These are phyloP conservation scores for Smittium mucronatum DNA, from an alignment of 371 early-diverging fungal species.

Conservation along the genomic window DNA sequence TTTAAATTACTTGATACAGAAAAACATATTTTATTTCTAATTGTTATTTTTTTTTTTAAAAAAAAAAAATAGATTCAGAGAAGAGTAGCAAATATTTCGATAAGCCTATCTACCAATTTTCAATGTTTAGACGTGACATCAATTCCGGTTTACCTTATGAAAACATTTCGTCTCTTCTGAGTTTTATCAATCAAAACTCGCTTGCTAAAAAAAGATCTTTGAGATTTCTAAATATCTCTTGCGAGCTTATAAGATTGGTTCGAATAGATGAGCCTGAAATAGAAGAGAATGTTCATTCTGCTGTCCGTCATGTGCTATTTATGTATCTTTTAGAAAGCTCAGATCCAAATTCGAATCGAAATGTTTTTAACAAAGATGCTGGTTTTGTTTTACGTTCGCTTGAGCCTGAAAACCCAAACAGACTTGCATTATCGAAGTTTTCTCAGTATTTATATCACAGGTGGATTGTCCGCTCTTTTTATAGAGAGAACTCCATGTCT, in stretches of 20 bases:
- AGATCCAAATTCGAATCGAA: neutral
- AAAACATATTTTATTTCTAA: too few relatives aligned
- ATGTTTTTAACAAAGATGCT: neutral
- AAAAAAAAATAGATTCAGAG: too few relatives aligned
- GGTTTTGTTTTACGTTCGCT: neutral
- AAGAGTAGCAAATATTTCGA: too few relatives aligned
- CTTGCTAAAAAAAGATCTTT: too few relatives aligned
- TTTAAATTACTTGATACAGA: too few relatives aligned
- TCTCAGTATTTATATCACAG: constrained; percentile 2
- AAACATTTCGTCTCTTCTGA: neutral
- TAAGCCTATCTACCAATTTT: neutral
- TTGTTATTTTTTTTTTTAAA: too few relatives aligned
- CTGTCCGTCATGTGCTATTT: constrained; percentile 5
- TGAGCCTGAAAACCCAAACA: too few relatives aligned
- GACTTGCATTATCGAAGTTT: too few relatives aligned
- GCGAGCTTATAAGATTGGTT: neutral
- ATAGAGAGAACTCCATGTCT: constrained; percentile 2
- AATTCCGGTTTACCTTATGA: neutral
- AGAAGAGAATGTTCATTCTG: constrained; percentile 8
- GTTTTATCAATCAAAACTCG: neutral
- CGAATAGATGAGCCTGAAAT: constrained; percentile 1
- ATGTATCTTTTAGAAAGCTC: constrained; percentile 1
- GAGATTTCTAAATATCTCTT: neutral
- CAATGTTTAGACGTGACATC: neutral
- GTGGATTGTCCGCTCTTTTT: constrained; percentile 4